Base-by-base conservation (phyloP, 1,139 yeast species). In the Yamadazyma epiphylla region DNA sequence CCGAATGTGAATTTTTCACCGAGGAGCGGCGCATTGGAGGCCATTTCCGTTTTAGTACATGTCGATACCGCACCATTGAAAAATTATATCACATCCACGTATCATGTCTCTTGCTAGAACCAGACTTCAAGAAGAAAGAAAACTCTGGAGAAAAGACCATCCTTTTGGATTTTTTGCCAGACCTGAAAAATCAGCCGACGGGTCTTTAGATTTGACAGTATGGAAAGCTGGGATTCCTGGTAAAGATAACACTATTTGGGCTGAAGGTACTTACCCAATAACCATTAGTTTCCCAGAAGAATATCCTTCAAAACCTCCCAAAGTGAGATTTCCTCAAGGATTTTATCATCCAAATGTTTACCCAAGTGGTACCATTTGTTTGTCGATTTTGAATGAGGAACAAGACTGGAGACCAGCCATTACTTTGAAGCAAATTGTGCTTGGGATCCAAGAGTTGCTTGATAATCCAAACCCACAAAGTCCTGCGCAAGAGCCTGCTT, bases 331-430 rank as follows among this genome's bases (percentile, higher is more conserved):
- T 46, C 94, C 95, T 2, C 74, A 81, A 4, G 86, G 84, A 0
- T 91, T 91, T 51, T 91, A 88, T 60, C 98, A 91, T 56, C 98
- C 98, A 4, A 91, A 91, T 48, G 94, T 91, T 5, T 91, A 91
- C 48, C 98, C 98, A 1, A 84, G 95, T 38, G 98, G 98, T 2
- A 91, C 97, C 1, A 81, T 91, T 24, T 91, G 98, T 59, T 72
- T 91, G 29, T 82, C 94, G 32, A 91, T 94, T 37, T 69, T 91
- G 53, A 94, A 91, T 54, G 98, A 91, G 55, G 94, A 83, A 31
- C 95, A 89, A 55, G 98, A 87, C 54, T 94, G 99, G 99, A 77
- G 95, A 51, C 98, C 99, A 1, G 96, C 96, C 7, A 82, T 91
- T 42, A 87, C 96, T 11, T 63, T 94, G 47, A 88, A 87, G 52